A percentile compares a stretch with the other conserved stretches of the same genome.
phyloP scores from a whole-genome alignment of 1,284 basidiomycete genomes.

The Pterulicium gracile region DNA sequence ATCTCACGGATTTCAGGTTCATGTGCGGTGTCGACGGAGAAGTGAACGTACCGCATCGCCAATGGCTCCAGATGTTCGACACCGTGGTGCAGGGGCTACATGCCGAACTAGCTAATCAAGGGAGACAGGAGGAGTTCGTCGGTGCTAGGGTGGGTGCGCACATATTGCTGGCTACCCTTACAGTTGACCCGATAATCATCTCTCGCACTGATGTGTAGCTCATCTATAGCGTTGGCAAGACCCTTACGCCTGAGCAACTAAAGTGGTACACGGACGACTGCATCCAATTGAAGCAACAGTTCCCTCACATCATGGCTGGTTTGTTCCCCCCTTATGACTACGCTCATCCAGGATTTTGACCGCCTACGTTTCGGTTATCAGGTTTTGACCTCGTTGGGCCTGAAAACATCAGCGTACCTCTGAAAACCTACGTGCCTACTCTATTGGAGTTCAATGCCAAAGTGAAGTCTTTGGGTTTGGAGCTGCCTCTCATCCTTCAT shows the following conservation, averaged over 20 bases:
- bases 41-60: constrained; percentile 45
- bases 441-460: constrained; percentile 50
- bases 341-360: background rate
- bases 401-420: constrained; percentile 53
- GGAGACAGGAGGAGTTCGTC: constrained; percentile 48
- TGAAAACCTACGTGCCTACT: constrained; percentile 53
- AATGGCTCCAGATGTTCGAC: constrained; percentile 50
- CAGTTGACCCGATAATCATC: background rate
- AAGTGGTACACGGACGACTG: constrained; percentile 66
- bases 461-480: constrained; percentile 44
- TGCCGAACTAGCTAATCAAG: constrained; percentile 35
- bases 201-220: constrained; percentile 28
- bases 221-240: constrained; percentile 60
- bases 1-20: constrained; percentile 18
- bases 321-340: constrained; percentile 8
- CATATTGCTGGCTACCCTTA: background rate
- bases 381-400: constrained; percentile 77
- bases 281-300: constrained; percentile 60
- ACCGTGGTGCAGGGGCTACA: constrained; percentile 46
- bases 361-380: too few species aligned
- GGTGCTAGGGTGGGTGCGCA: constrained; percentile 41
- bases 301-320: constrained; percentile 66
- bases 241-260: constrained; percentile 45
- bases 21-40: constrained; percentile 49
- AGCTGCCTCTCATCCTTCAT: constrained; percentile 73